A percentile compares a stretch with the other conserved stretches of the same genome.
Evolutionary conservation across 1,284 basidiomycete genomes (phyloP).

Genomic region (Inonotus obliquus): DNA sequence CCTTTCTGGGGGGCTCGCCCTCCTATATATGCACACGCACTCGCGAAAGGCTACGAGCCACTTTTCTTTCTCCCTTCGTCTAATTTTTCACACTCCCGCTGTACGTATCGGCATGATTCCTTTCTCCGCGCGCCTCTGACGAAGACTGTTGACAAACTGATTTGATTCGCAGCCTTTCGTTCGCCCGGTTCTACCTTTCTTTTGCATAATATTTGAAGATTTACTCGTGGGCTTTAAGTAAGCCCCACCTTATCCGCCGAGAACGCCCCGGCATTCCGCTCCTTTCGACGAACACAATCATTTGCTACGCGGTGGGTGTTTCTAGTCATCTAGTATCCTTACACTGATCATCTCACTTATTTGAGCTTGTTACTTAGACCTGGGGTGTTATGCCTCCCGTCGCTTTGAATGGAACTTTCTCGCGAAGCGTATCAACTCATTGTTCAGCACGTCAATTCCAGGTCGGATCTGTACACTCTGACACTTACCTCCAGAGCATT

Average conservation of each 20-base stretch:
- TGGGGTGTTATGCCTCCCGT: slow-evolving; percentile 17
- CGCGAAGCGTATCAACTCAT: slow-evolving; percentile 53
- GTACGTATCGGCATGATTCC: slow-evolving; percentile 5
- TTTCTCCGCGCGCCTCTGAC: slow-evolving; percentile 7
- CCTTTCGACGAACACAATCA: not conserved
- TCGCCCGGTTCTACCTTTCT: slow-evolving; percentile 3
- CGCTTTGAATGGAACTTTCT: slow-evolving; percentile 46
- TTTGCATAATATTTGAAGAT: not conserved
- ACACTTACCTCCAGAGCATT: slow-evolving; percentile 54
- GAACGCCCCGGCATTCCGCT: slow-evolving; percentile 7
- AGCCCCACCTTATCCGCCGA: slow-evolving; percentile 10
- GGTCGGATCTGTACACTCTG: slow-evolving; percentile 47
- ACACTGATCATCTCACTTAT: not conserved
- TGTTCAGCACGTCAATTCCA: slow-evolving; percentile 44
- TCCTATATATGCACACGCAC: slow-evolving; percentile 6
- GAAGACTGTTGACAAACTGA: not conserved
- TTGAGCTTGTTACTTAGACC: not conserved
- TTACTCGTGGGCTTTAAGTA: not conserved
- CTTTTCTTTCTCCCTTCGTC: slow-evolving; percentile 5
- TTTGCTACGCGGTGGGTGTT: slow-evolving; percentile 5
- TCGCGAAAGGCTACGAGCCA: slow-evolving; percentile 1
- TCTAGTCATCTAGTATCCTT: not conserved
- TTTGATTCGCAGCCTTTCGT: slow-evolving; percentile 2
- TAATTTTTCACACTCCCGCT: slow-evolving; percentile 10
- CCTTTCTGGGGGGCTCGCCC: not conserved